These are phyloP conservation scores for Encephalitozoon intestinalis DNA, from an alignment of 371 early-diverging fungal genomes.

Conservation along the genomic window DNA sequence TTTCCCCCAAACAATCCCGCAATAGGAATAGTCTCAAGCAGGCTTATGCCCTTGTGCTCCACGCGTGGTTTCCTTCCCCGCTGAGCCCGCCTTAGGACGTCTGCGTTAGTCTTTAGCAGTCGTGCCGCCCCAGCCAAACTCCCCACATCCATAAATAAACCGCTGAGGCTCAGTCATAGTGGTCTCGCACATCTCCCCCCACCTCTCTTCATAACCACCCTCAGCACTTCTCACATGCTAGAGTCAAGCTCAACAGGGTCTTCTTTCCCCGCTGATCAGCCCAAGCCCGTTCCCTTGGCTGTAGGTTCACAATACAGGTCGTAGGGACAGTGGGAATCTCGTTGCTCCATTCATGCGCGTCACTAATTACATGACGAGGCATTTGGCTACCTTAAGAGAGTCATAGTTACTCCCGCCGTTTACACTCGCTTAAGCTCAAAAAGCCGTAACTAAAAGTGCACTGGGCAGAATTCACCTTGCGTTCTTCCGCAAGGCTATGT, in stretches of 20 bases:
- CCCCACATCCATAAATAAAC: constrained; percentile 63
- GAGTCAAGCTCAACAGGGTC: constrained; percentile 56
- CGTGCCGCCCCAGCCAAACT: constrained; percentile 54
- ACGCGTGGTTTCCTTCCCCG: constrained; percentile 35
- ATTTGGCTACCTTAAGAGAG: constrained; percentile 68
- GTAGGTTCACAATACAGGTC: constrained; percentile 66
- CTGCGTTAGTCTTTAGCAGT: constrained; percentile 47
- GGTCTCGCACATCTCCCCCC: constrained; percentile 39
- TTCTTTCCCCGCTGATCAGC: constrained; percentile 65
- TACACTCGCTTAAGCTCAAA: constrained; percentile 67
- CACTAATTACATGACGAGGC: constrained; percentile 68
- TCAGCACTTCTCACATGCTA: constrained; percentile 1
- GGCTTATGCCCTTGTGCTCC: constrained; percentile 63
- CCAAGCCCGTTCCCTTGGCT: constrained; percentile 66
- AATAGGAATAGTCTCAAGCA: constrained; percentile 63
- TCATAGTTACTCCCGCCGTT: constrained; percentile 69
- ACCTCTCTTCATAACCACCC: constrained; percentile 26
- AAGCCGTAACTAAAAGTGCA: constrained; percentile 67
- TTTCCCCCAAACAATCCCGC: constrained; percentile 60
- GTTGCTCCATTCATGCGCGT: constrained; percentile 68
- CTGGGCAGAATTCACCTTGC: constrained; percentile 68
- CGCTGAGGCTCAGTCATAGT: constrained; percentile 1
- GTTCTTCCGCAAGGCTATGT: constrained; percentile 68
- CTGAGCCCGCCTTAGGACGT: constrained; percentile 38
- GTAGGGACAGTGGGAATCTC: constrained; percentile 67